Percentiles rank a stretch among this genome's conserved stretches.
Conservation (phyloP, 139 green algal genomes). For the Bryopsis sp. region DNA sequence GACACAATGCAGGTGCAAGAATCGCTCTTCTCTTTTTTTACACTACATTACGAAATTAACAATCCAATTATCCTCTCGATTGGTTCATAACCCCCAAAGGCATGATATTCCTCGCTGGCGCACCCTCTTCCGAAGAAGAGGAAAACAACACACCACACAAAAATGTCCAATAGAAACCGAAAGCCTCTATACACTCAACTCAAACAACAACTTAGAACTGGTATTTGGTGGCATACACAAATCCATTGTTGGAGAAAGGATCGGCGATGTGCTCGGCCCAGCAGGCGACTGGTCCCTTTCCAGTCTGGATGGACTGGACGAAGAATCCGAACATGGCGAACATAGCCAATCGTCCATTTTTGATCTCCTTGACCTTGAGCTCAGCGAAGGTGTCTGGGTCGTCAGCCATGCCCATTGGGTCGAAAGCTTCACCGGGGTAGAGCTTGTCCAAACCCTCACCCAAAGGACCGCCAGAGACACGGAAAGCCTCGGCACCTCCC, state of each 20-base stretch:
- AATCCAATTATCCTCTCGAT: no score
- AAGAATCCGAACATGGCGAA: constrained; percentile 58
- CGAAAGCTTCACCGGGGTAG: constrained; percentile 86
- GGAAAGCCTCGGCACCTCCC: constrained; percentile 76
- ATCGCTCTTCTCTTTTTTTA: no score
- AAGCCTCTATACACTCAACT: no score
- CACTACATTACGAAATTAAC: no score
- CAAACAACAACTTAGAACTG: no score
- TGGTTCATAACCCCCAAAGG: no score
- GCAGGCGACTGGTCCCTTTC: constrained; percentile 48
- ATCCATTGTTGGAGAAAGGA: constrained; percentile 52
- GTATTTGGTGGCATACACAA: constrained; percentile 20
- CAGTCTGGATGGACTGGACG: constrained; percentile 46
- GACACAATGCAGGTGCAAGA: no score
- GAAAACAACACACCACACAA: no score
- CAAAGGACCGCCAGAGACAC: constrained; percentile 69
- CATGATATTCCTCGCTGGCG: no score
- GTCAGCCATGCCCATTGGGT: constrained; percentile 92
- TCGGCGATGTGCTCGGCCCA: constrained; percentile 28
- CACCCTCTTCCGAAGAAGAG: no score
- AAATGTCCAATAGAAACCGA: no score
- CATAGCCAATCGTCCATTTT: constrained; percentile 79
- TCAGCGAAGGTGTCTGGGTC: constrained; percentile 75
- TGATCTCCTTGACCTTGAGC: constrained; percentile 89
- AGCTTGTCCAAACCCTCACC: constrained; percentile 75